Conservation (phyloP, 176 grass and related monocot species). For the Phoenix roebelenii region DNA sequence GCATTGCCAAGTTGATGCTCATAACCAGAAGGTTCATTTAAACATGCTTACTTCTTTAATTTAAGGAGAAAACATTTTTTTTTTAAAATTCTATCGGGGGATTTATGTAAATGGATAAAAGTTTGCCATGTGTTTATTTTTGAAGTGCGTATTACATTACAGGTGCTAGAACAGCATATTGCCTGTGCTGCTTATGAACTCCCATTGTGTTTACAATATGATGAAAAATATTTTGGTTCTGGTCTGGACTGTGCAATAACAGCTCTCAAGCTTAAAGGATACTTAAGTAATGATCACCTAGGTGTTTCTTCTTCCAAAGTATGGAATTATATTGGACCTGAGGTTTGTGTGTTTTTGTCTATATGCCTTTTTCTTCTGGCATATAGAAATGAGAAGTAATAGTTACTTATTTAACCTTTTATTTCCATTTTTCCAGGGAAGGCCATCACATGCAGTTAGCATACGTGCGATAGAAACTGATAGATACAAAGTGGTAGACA, state of each 20-base stretch:
- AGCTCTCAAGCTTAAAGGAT: slow-evolving; percentile 56
- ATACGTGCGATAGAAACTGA: slow-evolving; percentile 73
- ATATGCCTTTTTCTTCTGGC: slow-evolving; percentile 1
- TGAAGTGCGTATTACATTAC: neutral
- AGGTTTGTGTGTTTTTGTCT: slow-evolving; percentile 32
- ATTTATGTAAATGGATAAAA: no score
- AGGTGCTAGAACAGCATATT: slow-evolving; percentile 81
- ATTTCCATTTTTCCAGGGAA: slow-evolving; percentile 37
- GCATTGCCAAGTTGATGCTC: slow-evolving; percentile 84
- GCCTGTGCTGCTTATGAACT: slow-evolving; percentile 87
- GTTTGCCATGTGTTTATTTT: no score
- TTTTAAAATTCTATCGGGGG: no score
- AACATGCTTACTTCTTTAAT: no score
- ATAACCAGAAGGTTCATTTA: slow-evolving; percentile 62
- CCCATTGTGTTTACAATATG: slow-evolving; percentile 78
- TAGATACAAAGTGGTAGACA: slow-evolving; percentile 68
- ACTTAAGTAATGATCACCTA: slow-evolving; percentile 43
- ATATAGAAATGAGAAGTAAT: slow-evolving; percentile 5
- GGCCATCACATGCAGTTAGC: slow-evolving; percentile 64
- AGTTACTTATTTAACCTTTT: slow-evolving; percentile 10
- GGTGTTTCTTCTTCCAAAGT: slow-evolving; percentile 57
- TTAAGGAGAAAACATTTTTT: no score
- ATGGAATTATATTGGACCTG: slow-evolving; percentile 86
- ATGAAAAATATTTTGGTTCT: slow-evolving; percentile 62
- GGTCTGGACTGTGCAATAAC: slow-evolving; percentile 31